phyloP scores from a whole-genome alignment of 257 asterid genomes.

The Solanum ossicruentum region DNA sequence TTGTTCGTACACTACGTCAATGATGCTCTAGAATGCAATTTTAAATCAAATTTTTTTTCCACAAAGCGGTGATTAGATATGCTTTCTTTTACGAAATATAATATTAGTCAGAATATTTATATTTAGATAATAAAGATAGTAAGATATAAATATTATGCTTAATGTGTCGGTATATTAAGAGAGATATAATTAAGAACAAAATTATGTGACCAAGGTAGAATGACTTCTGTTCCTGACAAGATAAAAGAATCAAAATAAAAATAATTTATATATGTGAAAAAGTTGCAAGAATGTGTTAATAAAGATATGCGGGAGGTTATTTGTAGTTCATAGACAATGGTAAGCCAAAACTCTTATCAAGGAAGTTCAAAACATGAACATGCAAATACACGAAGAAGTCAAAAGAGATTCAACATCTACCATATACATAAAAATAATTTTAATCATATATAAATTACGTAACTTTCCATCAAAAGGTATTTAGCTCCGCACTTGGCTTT shows the following conservation, averaged over 20 bases:
- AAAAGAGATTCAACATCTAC: neutral
- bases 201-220: neutral
- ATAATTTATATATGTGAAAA: neutral
- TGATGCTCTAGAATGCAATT: neutral
- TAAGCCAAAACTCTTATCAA: neutral
- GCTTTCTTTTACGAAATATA: accelerated
- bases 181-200: neutral
- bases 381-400: neutral
- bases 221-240: neutral
- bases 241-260: too few relatives aligned
- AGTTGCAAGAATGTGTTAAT: neutral
- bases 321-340: neutral
- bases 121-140: neutral
- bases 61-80: neutral
- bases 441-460: neutral
- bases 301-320: neutral
- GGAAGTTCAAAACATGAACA: neutral
- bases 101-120: neutral
- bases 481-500: neutral
- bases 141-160: accelerated
- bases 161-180: neutral
- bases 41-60: neutral
- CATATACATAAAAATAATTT: neutral
- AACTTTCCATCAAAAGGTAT: neutral
- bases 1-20: neutral